Evolutionary conservation across 305 asterid genomes (phyloP), one percentile per base, ranked within the genome.

Genomic region (Rubia tinctorum): DNA sequence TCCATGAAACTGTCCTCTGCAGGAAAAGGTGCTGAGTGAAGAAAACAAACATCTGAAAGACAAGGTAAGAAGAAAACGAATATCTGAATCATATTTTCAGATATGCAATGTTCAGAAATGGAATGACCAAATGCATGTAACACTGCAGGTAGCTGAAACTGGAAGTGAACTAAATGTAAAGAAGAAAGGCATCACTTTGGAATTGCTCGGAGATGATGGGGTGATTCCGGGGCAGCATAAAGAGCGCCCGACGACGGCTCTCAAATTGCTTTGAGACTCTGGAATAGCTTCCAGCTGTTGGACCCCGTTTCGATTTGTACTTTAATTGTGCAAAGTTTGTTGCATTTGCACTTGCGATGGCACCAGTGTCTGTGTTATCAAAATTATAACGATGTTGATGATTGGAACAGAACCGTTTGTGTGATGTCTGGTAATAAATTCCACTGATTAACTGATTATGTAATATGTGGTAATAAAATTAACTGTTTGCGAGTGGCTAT

Each of bases 11-110:
- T 20, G 51, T n/a, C n/a, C 34, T 22, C 49, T 30, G 80, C 84
- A 86, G 90, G 85, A 82, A 74, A 82, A 71, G 73, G 43, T 27
- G 78, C 73, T 80, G 80, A 79, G n/a, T 15, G 85, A 80, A 76
- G 84, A 83, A 55, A 80, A 86, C 42, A 75, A 62, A 76, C 68
- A 43, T 72, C 84, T 86, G 65, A 65, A 74, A 76, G 76, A 34
- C 51, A 47, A 86, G 90, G 90, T 85, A 56, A 60, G 7, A 49
- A 9, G 34, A 22, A 53, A 53, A 53, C n/a, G n/a, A 7, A 9
- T 47, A 30, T 25, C 61, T 15, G 14, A 10, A 39, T 13, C 8
- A 22, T 55, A 20, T 55, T 56, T 23, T 22, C 8, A 20, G n/a
- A n/a, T n/a, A n/a, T n/a, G n/a, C n/a, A n/a, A n/a, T n/a, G n/a